Base-by-base conservation (phyloP, 192 early-diverging fungal genomes). In the Thamnidium elegans region DNA sequence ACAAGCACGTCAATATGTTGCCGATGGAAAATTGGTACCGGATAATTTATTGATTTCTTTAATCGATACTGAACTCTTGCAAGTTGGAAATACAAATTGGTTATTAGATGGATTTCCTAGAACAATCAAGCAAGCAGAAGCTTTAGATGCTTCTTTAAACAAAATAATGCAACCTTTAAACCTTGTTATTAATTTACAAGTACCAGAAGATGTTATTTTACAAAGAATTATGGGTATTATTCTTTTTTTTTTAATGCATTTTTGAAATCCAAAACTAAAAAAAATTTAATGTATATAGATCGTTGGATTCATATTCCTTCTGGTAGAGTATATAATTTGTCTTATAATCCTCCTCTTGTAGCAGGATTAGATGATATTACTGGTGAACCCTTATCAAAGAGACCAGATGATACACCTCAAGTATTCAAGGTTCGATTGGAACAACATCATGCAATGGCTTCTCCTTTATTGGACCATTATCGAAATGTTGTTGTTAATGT, bases 101-200 rank as follows among this genome's bases (percentile, higher is more conserved):
- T 74, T 95, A 26, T 82, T 95, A 39, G 94, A 95, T 79, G 94
- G 90, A 39, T 99, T 95, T 65, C 97, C 97, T 58, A 81, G 97
- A 31, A 95, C 88, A 4, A 75, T 91, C 32, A 65, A 71, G 4
- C 97, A 99, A 76, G 95, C 97, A 4, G 65, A 83, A 59, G 78
- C 81, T 2, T 73, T 98, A 63, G 87, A 90, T 66, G 69, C 79
- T 21, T 75, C 78, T 23, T 76, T 94, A 55, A 66, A 78, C 21
- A 63, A 63, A 31, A 62, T 69, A 19, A 70, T 67, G 55, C 86
- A 90, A 68, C 81, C 89, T 13, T 76, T 98, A 51, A 91, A 91
- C 69, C 68, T 91, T 8, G 94, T 96, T 15, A 83, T 97, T 47
- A 92, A 97, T 69, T 75, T 99, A 58, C 86, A 89, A 62, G 96